These are phyloP conservation scores for Exophiala viscosa DNA, from an alignment of 2,329 filamentous ascomycete genomes.

Conservation along the genomic window DNA sequence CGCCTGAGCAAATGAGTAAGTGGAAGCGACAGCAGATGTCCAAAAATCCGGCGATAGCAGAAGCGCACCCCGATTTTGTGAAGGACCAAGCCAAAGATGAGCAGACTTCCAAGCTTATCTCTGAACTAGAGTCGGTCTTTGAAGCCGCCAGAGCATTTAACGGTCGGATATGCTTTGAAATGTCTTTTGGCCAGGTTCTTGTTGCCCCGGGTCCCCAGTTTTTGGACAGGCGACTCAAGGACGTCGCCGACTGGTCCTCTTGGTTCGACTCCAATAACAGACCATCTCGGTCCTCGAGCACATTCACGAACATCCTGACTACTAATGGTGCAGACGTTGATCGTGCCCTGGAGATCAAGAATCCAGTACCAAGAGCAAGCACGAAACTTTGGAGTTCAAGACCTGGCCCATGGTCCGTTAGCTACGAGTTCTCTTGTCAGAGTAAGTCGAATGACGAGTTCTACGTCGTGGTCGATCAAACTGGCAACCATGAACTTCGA, in stretches of 20 bases:
- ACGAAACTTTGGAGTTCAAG: conserved; percentile 10
- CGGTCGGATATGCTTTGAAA: conserved; percentile 35
- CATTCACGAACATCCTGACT: conserved; percentile 39
- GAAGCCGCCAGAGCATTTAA: conserved; percentile 34
- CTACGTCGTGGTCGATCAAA: conserved; percentile 34
- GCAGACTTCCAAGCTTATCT: conserved; percentile 30
- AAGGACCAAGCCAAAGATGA: conserved; percentile 3
- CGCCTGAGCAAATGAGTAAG: conserved; percentile 14
- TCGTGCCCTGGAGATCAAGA: conserved; percentile 35
- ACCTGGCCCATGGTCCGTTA: conserved; percentile 22
- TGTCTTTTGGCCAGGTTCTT: conserved; percentile 38
- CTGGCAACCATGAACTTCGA: conserved; percentile 31
- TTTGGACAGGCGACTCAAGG: conserved; percentile 8
- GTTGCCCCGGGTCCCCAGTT: conserved; percentile 25
- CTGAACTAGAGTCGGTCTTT: conserved; percentile 32
- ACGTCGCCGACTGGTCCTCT: conserved; percentile 31
- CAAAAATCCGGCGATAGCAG: conserved; percentile 15
- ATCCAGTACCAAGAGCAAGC: conserved; percentile 14
- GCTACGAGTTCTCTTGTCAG: conserved; percentile 41
- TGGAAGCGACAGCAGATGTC: conserved; percentile 15
- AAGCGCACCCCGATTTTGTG: conserved; percentile 10
- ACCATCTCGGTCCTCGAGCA: conserved; percentile 24
- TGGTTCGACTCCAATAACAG: conserved; percentile 31
- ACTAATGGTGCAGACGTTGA: conserved; percentile 40
- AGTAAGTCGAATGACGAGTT: conserved; percentile 32